These are phyloP conservation scores for Cutaneotrichosporon dermatis DNA, from an alignment of 1,284 basidiomycete genomes.

Conservation along the genomic window DNA sequence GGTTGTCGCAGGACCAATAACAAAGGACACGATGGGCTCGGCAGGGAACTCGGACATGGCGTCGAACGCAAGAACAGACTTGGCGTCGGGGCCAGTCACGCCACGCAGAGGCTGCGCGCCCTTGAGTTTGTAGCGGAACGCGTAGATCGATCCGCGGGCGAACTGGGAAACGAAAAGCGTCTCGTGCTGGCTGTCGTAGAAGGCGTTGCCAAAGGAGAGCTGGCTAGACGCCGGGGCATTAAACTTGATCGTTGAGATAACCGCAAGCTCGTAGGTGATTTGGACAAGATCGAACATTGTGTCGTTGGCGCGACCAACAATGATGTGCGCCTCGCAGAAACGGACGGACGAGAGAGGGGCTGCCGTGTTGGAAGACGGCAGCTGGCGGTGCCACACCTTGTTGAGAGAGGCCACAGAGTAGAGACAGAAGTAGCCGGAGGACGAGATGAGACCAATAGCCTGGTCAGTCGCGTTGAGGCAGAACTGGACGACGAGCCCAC, in stretches of 20 bases:
- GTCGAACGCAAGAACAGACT: constrained; percentile 25
- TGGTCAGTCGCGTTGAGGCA: constrained; percentile 38
- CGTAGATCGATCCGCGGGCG: constrained; percentile 30
- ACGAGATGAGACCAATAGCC: constrained; percentile 38
- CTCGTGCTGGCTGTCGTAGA: constrained; percentile 31
- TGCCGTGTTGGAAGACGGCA: constrained; percentile 23
- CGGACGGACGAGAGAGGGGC: constrained; percentile 27
- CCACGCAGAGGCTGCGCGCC: constrained; percentile 30
- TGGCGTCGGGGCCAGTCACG: constrained; percentile 6
- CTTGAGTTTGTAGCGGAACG: constrained; percentile 39
- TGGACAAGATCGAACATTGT: constrained; percentile 40
- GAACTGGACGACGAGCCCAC: constrained; percentile 33
- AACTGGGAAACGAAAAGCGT: constrained; percentile 35
- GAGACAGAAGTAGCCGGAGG: constrained; percentile 28
- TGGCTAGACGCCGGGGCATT: constrained; percentile 14
- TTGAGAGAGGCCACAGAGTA: constrained; percentile 31
- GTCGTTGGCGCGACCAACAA: constrained; percentile 37
- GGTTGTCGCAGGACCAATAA: constrained; percentile 11
- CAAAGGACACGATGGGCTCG: constrained; percentile 29
- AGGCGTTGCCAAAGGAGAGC: constrained; percentile 28
- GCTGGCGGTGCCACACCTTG: constrained; percentile 39
- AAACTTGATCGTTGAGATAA: constrained; percentile 38
- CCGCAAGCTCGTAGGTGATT: constrained; percentile 35
- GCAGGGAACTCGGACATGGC: constrained; percentile 31
- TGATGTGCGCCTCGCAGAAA: constrained; percentile 41